Evolutionary conservation across 331 rosid species (phyloP), one percentile per base, ranked within the genome.

Genomic region (Rhamnella rubrinervis): DNA sequence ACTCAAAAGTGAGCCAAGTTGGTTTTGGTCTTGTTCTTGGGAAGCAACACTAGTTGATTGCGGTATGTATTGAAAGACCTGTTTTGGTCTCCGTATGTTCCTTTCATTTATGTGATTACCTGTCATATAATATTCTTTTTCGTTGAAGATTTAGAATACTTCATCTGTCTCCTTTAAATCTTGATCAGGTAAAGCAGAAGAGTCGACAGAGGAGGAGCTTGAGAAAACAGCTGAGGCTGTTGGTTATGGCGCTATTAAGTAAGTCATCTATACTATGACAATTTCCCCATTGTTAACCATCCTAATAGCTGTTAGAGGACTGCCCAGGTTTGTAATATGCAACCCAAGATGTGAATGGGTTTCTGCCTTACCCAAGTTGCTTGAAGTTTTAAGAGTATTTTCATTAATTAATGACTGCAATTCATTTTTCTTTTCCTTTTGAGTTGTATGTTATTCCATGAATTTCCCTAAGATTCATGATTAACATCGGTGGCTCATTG

Each of bases 1-100:
- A 75, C 63, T 97, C 97, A 71, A 91, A 87, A 83, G 75, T 86
- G 71, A 89, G 82, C 69, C 98, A 91, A 83, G 93, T 91, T 26
- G 97, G 93, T 66, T 95, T 95, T 77, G 98, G 98, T 84, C 96
- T 95, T 68, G 98, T 89, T 85, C 95, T 89, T 53, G 98, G 98
- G 89, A 86, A 81, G 50, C 82, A 37, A 81, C 88, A 72, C 77
- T 95, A 58, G 72, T 87, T 46, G 91, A 87, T 65, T 86, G 96
- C 52, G 97, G 99, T 95, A 87, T 85, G 73, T 69, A 77, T 60
- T 50, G 66, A 25, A 46, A 62, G 49, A 55, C 59, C 65, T 31
- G 13, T 31, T 20, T 20, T 13, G 1, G 38, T 57, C 28, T 57
- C 9, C 23, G 7, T 57, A 57, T 50, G 61, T 61, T 44, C 39